Base-by-base conservation (phyloP, 306 rosid genomes). In the Ammopiptanthus mongolicus region DNA sequence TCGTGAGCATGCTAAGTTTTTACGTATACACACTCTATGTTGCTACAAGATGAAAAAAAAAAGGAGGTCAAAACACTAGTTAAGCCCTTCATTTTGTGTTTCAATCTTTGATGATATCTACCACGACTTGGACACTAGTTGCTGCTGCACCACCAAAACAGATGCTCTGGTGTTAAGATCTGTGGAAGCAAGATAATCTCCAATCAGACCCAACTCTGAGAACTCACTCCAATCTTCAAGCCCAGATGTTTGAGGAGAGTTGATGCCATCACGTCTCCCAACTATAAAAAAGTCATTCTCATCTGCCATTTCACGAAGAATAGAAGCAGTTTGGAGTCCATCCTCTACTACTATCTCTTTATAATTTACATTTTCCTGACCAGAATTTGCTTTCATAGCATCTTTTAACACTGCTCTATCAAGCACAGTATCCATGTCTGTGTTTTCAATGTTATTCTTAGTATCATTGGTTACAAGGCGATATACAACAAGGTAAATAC, bases 141-240 rank as follows among this genome's bases (percentile, higher is more conserved):
- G 81, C 13, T 64, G 71, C 28, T 86, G 91, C 51, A 88, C 72
- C 6, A 88, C 91, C 62, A 88, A 59, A 77, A 89, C 25, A 14
- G 90, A 88, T 52, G 91, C 69, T 36, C 3, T 83, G 31, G 64
- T 51, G 6, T 74, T 46, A 19, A 79, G 28, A 70, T 85, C 90
- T 0, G 83, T 18, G 0, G 96, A 88, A 22, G 93, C 86, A 51
- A 91, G 89, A 83, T 80, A 61, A 75, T 91, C 96, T 33, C 93
- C 93, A 6, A 88, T 9, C 0, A 71, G 46, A 23, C 93, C 96
- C 22, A 91, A 73, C 69, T 91, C 93, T 8, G 83, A 73, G 28
- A 86, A 86, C 65, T 91, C 96, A 80, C 77, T 83, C 93, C 93
- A 91, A 55, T 85, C 83, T 15, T 67, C 19, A 31, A 88, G 85